Percentiles rank a stretch among this genome's conserved stretches.
These are phyloP conservation scores for Phialocephala sp. DNA, from an alignment of 2,329 filamentous ascomycete species.

Conservation along the genomic window DNA sequence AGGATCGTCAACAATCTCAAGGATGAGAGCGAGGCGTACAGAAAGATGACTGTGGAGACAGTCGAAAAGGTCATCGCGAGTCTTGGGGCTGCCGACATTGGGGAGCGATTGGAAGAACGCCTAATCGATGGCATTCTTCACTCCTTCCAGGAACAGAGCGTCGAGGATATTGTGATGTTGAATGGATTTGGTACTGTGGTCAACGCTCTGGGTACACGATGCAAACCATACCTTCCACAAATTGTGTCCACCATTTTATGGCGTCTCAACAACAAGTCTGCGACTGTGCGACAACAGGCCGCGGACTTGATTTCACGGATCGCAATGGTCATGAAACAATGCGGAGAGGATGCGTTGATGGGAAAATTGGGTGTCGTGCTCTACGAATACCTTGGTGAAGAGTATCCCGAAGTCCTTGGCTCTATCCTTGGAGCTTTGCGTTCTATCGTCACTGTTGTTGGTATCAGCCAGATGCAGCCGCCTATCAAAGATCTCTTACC, in stretches of 20 bases:
- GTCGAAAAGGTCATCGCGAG: slow-evolving; percentile 96
- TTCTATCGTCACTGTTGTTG: slow-evolving; percentile 96
- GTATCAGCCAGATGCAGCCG: slow-evolving; percentile 97
- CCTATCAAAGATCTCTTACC: slow-evolving; percentile 96
- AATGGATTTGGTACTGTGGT: slow-evolving; percentile 98
- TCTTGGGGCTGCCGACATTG: slow-evolving; percentile 91
- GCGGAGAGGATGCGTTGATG: slow-evolving; percentile 93
- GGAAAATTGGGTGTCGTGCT: slow-evolving; percentile 92
- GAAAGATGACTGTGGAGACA: slow-evolving; percentile 99
- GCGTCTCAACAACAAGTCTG: slow-evolving; percentile 96
- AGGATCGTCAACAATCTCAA: slow-evolving; percentile 94
- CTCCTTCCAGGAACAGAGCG: slow-evolving; percentile 96
- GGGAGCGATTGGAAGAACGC: slow-evolving; percentile 88
- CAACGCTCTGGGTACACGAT: slow-evolving; percentile 89
- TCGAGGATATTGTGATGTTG: slow-evolving; percentile 94
- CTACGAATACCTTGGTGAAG: slow-evolving; percentile 97
- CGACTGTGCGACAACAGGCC: slow-evolving; percentile 94
- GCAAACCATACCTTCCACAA: slow-evolving; percentile 95
- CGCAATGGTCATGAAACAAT: slow-evolving; percentile 99
- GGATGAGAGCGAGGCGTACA: slow-evolving; percentile 96
- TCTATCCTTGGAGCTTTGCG: slow-evolving; percentile 94
- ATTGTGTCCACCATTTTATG: slow-evolving; percentile 97
- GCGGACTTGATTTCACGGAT: slow-evolving; percentile 96
- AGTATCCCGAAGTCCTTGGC: slow-evolving; percentile 96
- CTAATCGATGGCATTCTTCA: slow-evolving; percentile 94